Base-by-base conservation (phyloP, 1,284 basidiomycete genomes). In the Malassezia psittaci region DNA sequence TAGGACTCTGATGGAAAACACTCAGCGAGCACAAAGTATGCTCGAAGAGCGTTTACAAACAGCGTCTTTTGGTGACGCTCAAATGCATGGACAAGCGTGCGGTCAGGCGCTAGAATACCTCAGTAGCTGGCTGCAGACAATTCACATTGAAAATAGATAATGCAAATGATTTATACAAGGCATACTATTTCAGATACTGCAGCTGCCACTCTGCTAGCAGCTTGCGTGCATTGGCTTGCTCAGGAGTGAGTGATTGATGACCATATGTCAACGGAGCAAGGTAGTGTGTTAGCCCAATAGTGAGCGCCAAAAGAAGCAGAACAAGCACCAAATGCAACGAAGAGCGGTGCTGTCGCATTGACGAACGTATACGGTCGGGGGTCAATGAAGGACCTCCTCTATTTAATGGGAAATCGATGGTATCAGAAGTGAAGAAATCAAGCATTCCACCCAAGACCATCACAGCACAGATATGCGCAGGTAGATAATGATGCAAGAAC, bases 401-500 rank as follows among this genome's bases (percentile, higher is more conserved):
- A 1, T 89, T 94, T 58, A 96, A 80, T 1, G 94, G 94, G 74
- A 83, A 93, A 78, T 98, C 91, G 75, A 98, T 84, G 9, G 86
- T 85, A 68, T 72, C 57, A 44, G 55, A 64, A 12, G 56, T 54
- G 60, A 96, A 79, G 77, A 96, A 98, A 77, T 88, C 90, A 68
- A 96, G 79, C 33, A 96, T 85, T 3, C 87, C 82, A 41, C 93
- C 94, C 15, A 91, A 88, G 45, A 94, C 83, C 53, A 98, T 80
- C 13, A 89, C 85, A 7, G 90, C 91, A 21, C 88, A 86, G 39
- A 98, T 81, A 75, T 78, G 77, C 15, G 77, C 77, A 5, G 93
- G 93, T 8, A 99, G 83, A 75, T 99, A 99, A 77, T 99, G 93
- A 76, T 99, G 93, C 38, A 99, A 79, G 81, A 74, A 73, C 34